These are phyloP conservation scores for Clavaria fumosa DNA, from an alignment of 768 basidiomycete genomes.

Conservation along the genomic window DNA sequence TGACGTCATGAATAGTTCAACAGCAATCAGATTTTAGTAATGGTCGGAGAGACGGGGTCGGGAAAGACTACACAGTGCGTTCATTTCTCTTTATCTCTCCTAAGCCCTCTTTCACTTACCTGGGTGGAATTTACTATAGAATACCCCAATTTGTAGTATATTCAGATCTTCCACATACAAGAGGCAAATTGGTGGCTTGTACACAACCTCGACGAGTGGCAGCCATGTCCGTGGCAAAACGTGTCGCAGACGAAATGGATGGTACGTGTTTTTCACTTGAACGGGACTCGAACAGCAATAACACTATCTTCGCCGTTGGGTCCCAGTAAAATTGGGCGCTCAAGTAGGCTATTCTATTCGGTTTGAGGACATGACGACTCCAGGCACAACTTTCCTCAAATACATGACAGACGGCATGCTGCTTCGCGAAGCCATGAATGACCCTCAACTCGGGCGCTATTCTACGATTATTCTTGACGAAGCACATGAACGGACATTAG, in stretches of 20 bases:
- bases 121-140: constrained; percentile 25
- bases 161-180: constrained; percentile 82
- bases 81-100: constrained; percentile 1
- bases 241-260: constrained; percentile 99
- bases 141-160: constrained; percentile 95
- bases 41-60: constrained; percentile 90
- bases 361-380: constrained; percentile 92
- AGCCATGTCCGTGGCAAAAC: constrained; percentile 95
- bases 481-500: constrained; percentile 94
- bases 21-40: constrained; percentile 72
- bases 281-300: no score
- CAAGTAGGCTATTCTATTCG: constrained; percentile 97
- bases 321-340: constrained; percentile 72
- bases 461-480: constrained; percentile 98
- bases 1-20: constrained; percentile 35
- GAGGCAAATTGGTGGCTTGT: constrained; percentile 85
- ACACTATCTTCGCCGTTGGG: no score
- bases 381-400: constrained; percentile 86
- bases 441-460: constrained; percentile 75
- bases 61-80: constrained; percentile 92
- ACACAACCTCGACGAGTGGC: constrained; percentile 95
- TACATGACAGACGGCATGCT: constrained; percentile 99
- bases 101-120: background rate
- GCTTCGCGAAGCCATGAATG: constrained; percentile 96
- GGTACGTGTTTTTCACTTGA: constrained; percentile 38